Evolutionary conservation across 331 rosid genomes (phyloP).

Genomic region (Malus hybrid): DNA sequence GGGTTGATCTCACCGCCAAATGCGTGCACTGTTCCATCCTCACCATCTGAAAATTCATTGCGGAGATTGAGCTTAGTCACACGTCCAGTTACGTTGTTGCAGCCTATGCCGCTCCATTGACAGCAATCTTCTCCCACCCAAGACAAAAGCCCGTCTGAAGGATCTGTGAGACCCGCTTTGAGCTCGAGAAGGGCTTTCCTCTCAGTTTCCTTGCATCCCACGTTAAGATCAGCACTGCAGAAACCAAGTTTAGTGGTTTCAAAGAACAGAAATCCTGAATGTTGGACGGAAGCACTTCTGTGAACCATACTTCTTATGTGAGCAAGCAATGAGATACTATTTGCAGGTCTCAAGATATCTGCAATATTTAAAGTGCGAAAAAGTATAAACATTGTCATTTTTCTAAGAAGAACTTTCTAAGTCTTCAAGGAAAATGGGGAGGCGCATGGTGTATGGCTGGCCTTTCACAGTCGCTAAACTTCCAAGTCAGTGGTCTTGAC

Average conservation of each 20-base stretch:
- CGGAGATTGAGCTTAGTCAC: conserved; percentile 3
- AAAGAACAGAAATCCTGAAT: background rate
- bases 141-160: background rate
- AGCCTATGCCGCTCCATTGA: conserved; percentile 10
- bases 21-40: background rate
- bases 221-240: background rate
- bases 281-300: background rate
- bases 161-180: conserved; percentile 5
- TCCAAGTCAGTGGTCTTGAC: background rate
- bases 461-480: background rate
- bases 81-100: background rate
- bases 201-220: background rate
- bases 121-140: conserved; percentile 21
- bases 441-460: background rate
- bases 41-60: background rate
- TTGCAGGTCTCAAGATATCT: background rate
- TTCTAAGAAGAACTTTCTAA: background rate
- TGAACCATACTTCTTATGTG: background rate
- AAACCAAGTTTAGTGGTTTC: background rate
- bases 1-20: conserved; percentile 13
- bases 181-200: conserved; percentile 19
- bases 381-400: background rate
- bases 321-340: background rate
- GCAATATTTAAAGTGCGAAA: background rate
- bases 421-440: background rate